Evolutionary conservation across 1,139 yeast species (phyloP).

Genomic region (Suhomyces bolitotheri): DNA sequence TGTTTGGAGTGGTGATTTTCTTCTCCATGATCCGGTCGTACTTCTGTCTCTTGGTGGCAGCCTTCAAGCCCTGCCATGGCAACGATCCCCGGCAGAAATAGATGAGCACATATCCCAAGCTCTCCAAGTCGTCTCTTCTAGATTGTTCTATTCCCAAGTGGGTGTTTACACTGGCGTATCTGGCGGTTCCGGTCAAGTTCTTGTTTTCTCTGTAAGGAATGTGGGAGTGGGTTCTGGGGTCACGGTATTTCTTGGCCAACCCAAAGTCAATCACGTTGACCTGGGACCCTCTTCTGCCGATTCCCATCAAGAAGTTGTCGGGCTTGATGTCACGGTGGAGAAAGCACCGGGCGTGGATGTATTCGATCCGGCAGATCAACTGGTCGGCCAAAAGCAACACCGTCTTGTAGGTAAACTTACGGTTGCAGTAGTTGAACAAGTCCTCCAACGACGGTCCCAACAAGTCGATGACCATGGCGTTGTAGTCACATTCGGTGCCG

Average conservation of each 20-base stretch:
- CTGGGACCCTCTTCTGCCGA: conserved; percentile 92
- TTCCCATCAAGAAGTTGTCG: conserved; percentile 95
- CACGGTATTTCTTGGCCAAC: conserved; percentile 91
- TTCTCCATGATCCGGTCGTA: conserved; percentile 96
- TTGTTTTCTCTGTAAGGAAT: conserved; percentile 96
- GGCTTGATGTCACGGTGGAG: conserved; percentile 94
- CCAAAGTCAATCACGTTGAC: conserved; percentile 97
- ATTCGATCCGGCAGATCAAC: conserved; percentile 89
- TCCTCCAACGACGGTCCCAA: conserved; percentile 96
- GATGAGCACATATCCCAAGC: conserved; percentile 91
- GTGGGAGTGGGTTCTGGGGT: conserved; percentile 92
- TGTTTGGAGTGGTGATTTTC: conserved; percentile 91
- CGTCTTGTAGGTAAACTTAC: conserved; percentile 91
- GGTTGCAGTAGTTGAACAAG: conserved; percentile 90
- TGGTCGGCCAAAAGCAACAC: conserved; percentile 93
- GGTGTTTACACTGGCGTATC: conserved; percentile 94
- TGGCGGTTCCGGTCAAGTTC: conserved; percentile 95
- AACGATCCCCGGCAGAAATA: conserved; percentile 93
- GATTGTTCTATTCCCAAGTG: conserved; percentile 97
- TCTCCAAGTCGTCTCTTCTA: conserved; percentile 94
- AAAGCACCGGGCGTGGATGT: conserved; percentile 92
- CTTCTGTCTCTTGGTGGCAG: conserved; percentile 95
- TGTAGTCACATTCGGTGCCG: conserved; percentile 94
- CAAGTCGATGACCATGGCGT: conserved; percentile 94
- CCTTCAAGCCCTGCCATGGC: conserved; percentile 99